Conservation (phyloP, 2,329 filamentous ascomycete species). For the Pestalotiopsis sp. region DNA sequence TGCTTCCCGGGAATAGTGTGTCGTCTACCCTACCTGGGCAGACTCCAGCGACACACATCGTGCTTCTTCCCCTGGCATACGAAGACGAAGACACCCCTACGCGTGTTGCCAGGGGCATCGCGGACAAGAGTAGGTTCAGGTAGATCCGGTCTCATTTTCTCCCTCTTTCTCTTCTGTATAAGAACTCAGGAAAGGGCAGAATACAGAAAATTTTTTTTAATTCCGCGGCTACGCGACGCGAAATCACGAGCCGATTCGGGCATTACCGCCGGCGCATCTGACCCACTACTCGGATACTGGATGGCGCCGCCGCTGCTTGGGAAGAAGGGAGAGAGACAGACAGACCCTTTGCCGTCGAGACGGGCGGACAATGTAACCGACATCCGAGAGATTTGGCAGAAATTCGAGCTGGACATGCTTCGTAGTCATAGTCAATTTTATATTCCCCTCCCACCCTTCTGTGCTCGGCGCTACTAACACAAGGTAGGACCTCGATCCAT, state of each 20-base stretch:
- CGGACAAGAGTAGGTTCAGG: no score
- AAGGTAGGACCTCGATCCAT: background rate
- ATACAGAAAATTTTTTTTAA: no score
- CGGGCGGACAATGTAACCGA: background rate
- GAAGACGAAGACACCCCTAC: no score
- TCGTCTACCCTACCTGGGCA: no score
- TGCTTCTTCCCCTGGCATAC: no score
- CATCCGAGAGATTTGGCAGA: background rate
- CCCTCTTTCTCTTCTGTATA: no score
- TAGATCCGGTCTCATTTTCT: no score
- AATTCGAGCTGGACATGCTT: background rate
- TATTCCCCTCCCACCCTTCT: background rate
- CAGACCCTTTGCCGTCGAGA: background rate
- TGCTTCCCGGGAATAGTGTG: no score
- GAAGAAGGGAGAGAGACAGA: no score
- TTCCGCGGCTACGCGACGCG: background rate
- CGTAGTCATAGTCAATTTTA: background rate
- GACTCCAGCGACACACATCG: no score
- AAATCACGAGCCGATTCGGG: conserved; percentile 3
- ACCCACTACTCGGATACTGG: background rate
- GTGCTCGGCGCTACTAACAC: background rate
- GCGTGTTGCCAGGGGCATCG: no score
- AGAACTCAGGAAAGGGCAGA: background rate
- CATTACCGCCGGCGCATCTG: background rate
- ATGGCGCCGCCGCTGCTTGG: no score